Evolutionary conservation across 1,139 yeast species (phyloP), one percentile per base, ranked within the genome.

Genomic region (Blastobotrys persicus): DNA sequence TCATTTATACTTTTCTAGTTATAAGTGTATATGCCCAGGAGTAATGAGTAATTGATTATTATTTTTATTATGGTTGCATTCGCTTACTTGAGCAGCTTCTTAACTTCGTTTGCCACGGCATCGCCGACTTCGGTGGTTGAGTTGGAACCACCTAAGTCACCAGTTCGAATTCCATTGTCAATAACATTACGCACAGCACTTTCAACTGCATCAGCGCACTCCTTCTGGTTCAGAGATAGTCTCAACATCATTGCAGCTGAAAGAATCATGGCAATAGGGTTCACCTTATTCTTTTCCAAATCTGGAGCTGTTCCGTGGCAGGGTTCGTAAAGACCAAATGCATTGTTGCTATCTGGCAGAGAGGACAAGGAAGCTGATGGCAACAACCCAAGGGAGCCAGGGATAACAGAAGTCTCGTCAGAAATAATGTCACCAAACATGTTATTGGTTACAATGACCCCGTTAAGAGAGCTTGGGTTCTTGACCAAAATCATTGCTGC

Each of bases 241-340:
- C 94, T 82, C 73, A 92, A 79, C 98, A 92, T 91, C 95, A 92
- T 86, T 32, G 98, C 98, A 9, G 86, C 95, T 14, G 97, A 89
- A 63, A 92, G 78, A 61, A 92, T 91, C 28, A 97, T 88, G 45
- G 97, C 98, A 50, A 91, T 72, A 47, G 98, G 98, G 71, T 92
- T 92, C 50, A 89, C 98, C 73, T 87, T 85, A 67, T 88, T 88
- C 53, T 74, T 75, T 47, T 84, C 84, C 65, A 92, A 79, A 69
- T 92, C 98, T 41, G 98, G 98, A 23, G 98, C 98, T 40, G 96
- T 85, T 44, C 98, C 98, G 69, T 92, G 98, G 67, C 98, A 91
- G 58, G 98, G 98, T 73, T 92, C 98, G 69, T 92, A 92, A 56
- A 92, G 77, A 54, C 98, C 98, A 66, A 92, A 89, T 0, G 98